A percentile compares a stretch with the other conserved stretches of the same genome.
phyloP scores from a whole-genome alignment of 148 eudicot genomes.

The Camellia lanceoleosa region DNA sequence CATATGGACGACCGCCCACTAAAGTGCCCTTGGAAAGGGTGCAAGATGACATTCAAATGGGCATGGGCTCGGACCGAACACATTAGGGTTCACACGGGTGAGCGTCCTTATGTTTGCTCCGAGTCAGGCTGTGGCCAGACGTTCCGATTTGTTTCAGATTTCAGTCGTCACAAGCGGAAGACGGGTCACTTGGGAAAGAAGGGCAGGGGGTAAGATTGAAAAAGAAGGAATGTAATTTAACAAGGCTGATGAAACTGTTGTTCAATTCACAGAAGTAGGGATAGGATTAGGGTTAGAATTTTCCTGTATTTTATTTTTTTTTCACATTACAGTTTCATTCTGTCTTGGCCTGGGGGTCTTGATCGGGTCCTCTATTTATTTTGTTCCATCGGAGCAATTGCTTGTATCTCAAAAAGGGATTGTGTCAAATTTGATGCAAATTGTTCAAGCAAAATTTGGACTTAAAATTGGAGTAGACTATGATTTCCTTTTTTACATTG shows the following conservation, averaged over 20 bases:
- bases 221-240: slow-evolving; percentile 15
- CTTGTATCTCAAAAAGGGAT: background rate
- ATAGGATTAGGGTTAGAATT: slow-evolving; percentile 23
- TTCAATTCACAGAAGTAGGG: slow-evolving; percentile 23
- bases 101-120: slow-evolving; percentile 76
- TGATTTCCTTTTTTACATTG: background rate
- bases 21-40: slow-evolving; percentile 98
- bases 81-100: slow-evolving; percentile 93
- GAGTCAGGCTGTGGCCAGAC: slow-evolving; percentile 92
- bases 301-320: slow-evolving; percentile 8
- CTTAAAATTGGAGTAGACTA: background rate
- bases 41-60: slow-evolving; percentile 96
- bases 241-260: slow-evolving; percentile 29
- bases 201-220: slow-evolving; percentile 29
- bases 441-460: background rate
- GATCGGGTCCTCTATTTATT: slow-evolving; percentile 29
- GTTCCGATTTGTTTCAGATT: slow-evolving; percentile 92
- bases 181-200: slow-evolving; percentile 86
- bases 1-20: slow-evolving; percentile 89
- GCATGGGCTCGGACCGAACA: slow-evolving; percentile 99
- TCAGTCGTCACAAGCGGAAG: slow-evolving; percentile 98
- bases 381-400: slow-evolving; percentile 16
- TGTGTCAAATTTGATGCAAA: slow-evolving; percentile 12
- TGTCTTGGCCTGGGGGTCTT: slow-evolving; percentile 19
- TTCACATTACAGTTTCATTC: slow-evolving; percentile 24